Evolutionary conservation across 2,329 filamentous ascomycete genomes (phyloP), one percentile per base, ranked within the genome.

Genomic region (Chrysoporthe deuterocubensis): DNA sequence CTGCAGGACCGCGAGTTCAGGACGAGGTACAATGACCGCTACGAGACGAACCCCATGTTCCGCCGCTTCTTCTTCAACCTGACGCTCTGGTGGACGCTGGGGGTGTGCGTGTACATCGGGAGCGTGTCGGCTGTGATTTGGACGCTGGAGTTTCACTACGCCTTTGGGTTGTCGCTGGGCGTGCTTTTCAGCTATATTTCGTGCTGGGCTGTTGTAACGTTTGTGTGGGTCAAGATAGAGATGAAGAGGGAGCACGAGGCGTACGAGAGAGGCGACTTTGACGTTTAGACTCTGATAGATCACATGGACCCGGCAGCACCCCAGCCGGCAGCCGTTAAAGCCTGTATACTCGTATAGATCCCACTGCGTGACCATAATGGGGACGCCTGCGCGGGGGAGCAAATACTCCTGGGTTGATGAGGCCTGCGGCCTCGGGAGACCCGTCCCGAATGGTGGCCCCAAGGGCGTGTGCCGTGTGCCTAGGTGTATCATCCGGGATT

Each of bases 31-130:
- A 69, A 67, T n/a, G 62, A 69, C 13, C 68, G 68, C 2, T 69
- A 69, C 52, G 68, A 62, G 13, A n/a, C 52, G 4, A 67, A 67
- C 8, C 63, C 63, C 14, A 65, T 69, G 68, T 69, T 69, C 9
- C 42, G 66, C 37, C 64, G 60, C 48, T 67, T 69, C 62, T 62
- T 69, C 14, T 67, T 67, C 26, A 67, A 69, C 62, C 34, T 69
- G 68, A 69, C 68, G 37, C 32, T 69, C 18, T 69, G 68, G 68
- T 69, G 68, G 68, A 62, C 65, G 42, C 64, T 67, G 48, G 68
- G 68, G 5, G 66, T 69, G 16, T 60, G 63, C 13, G 68, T 69
- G 16, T 69, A 69, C 3, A 69, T 69, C 18, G 68, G 68, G 14
- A 61, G 57, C 62, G 65, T 69, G 9, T 69, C 68, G 42, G 68